A percentile compares a stretch with the other conserved stretches of the same genome.
phyloP scores from a whole-genome alignment of 2,329 filamentous ascomycete species.

The Penicillium sp. region DNA sequence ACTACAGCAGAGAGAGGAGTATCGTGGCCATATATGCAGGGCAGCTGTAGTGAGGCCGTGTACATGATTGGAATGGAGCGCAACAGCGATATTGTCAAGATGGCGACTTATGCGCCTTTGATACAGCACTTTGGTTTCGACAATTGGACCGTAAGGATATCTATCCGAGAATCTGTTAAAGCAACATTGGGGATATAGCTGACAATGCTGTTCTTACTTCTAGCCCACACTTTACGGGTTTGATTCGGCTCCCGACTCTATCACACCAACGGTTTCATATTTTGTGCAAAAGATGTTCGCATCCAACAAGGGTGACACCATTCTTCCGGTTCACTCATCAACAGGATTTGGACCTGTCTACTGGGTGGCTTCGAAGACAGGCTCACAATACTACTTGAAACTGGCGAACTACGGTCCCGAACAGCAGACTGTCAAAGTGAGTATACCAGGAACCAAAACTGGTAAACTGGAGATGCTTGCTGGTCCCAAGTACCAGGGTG shows the following conservation, averaged over 20 bases:
- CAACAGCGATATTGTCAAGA: slow-evolving; percentile 32
- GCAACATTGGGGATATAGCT: background rate
- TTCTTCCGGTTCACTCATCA: slow-evolving; percentile 24
- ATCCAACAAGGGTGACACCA: slow-evolving; percentile 24
- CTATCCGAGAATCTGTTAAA: background rate
- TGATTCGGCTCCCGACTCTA: slow-evolving; percentile 22
- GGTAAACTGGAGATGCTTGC: slow-evolving; percentile 22
- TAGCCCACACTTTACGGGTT: slow-evolving; percentile 31
- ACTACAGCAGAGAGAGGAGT: slow-evolving; percentile 11
- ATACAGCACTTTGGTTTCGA: slow-evolving; percentile 30
- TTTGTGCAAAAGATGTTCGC: slow-evolving; percentile 33
- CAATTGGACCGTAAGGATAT: slow-evolving; percentile 28
- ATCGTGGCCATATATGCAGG: slow-evolving; percentile 30
- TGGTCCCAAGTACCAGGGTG: slow-evolving; percentile 15
- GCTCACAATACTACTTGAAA: slow-evolving; percentile 23
- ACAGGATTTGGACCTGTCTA: slow-evolving; percentile 27
- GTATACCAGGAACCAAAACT: slow-evolving; percentile 17
- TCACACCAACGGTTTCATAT: slow-evolving; percentile 29
- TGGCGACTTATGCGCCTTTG: slow-evolving; percentile 32
- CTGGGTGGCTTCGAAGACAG: slow-evolving; percentile 26
- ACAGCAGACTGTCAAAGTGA: slow-evolving; percentile 21
- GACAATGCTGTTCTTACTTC: background rate
- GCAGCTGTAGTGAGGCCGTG: slow-evolving; percentile 56
- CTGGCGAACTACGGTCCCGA: slow-evolving; percentile 26
- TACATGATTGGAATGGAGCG: slow-evolving; percentile 49